phyloP scores from a whole-genome alignment of 495 filamentous ascomycete species.

The Barbatosphaeria neglecta region DNA sequence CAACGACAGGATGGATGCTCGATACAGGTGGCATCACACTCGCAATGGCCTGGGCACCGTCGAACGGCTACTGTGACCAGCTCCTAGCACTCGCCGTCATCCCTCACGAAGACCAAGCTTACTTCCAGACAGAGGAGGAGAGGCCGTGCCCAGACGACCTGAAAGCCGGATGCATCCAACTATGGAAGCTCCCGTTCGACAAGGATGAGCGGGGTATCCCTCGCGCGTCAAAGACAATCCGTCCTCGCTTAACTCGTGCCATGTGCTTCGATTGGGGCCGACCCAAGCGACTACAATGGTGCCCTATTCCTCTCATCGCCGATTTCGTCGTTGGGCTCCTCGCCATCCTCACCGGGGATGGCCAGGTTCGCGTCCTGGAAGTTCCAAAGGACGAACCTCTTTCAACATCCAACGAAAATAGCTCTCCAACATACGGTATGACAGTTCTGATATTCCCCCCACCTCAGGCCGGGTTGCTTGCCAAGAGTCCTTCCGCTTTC shows the following conservation, averaged over 20 bases:
- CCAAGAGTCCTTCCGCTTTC: too few relatives aligned
- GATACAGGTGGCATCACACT: conserved; percentile 33
- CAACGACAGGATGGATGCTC: conserved; percentile 27
- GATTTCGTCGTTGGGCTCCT: conserved; percentile 17
- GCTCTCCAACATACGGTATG: conserved; percentile 21
- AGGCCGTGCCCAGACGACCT: conserved; percentile 8
- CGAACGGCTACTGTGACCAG: conserved; percentile 18
- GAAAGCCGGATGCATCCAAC: conserved; percentile 23
- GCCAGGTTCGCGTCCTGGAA: conserved; percentile 28
- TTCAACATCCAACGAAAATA: conserved; percentile 5
- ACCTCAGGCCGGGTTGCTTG: too few relatives aligned
- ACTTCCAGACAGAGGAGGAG: conserved; percentile 7
- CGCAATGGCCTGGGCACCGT: conserved; percentile 31
- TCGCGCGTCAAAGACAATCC: conserved; percentile 8
- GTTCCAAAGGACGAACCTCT: conserved; percentile 2
- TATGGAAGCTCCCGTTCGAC: conserved; percentile 26
- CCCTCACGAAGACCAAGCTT: conserved; percentile 32
- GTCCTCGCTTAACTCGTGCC: conserved; percentile 11
- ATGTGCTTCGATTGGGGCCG: conserved; percentile 31
- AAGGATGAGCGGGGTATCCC: conserved; percentile 6
- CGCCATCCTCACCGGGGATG: conserved; percentile 30
- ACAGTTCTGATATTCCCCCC: too few relatives aligned
- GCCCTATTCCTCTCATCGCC: conserved; percentile 23
- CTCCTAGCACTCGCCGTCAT: conserved; percentile 32
- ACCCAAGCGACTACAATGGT: conserved; percentile 31